Percentiles rank a stretch among this genome's conserved stretches.
phyloP scores from a whole-genome alignment of 1,284 basidiomycete species.

The Melampsora abietis-canadensis region DNA sequence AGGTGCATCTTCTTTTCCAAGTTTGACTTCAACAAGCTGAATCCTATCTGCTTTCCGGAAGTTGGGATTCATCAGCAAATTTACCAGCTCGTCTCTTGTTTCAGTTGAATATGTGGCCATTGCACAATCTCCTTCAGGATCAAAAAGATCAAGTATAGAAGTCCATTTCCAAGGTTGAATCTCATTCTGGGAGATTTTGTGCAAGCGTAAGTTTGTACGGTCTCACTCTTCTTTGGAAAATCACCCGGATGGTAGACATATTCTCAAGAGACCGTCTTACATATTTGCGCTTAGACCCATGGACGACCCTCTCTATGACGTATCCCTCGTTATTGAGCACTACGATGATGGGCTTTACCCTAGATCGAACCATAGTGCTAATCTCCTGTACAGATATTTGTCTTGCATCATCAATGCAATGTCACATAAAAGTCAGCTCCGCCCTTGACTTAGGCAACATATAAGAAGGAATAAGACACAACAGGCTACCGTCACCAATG shows the following conservation, averaged over 20 bases:
- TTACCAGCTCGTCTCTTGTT: constrained; percentile 64
- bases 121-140: constrained; percentile 57
- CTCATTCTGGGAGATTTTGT: constrained; percentile 50
- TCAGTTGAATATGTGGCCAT: constrained; percentile 60
- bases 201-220: no score
- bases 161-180: constrained; percentile 47
- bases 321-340: constrained; percentile 87
- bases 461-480: neutral
- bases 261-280: neutral
- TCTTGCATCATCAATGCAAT: constrained; percentile 50
- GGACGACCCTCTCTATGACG: constrained; percentile 67
- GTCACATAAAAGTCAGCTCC: no score
- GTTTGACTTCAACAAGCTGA: constrained; percentile 73
- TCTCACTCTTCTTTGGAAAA: no score
- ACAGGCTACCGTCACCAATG: constrained; percentile 65
- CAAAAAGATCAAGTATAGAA: constrained; percentile 48
- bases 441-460: neutral
- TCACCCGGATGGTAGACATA: no score
- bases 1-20: constrained; percentile 71
- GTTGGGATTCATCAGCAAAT: constrained; percentile 61
- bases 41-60: constrained; percentile 66
- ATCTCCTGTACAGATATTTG: constrained; percentile 60
- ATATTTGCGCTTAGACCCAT: neutral
- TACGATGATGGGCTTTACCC: constrained; percentile 72
- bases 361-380: constrained; percentile 69